Evolutionary conservation across 331 rosid species (phyloP).

Genomic region (Prunus yedoensis): DNA sequence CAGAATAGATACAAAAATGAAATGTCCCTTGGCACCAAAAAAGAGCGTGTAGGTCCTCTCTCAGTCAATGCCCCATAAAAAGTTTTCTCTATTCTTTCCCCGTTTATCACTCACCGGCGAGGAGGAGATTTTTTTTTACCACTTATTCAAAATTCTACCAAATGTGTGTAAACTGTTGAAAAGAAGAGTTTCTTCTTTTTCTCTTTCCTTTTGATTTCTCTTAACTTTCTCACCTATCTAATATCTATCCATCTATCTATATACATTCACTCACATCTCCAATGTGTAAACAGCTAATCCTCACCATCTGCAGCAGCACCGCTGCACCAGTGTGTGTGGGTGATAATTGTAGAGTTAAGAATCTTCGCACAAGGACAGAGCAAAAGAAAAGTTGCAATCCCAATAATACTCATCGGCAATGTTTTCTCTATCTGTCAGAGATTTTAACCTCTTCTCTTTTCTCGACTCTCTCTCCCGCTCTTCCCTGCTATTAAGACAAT

Average conservation of each 20-base stretch:
- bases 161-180: neutral
- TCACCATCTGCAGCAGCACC: neutral
- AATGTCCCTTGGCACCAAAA: neutral
- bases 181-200: too few species aligned
- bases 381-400: constrained; percentile 21
- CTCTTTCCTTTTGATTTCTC: neutral
- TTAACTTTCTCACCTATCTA: neutral
- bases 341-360: constrained; percentile 18
- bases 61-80: neutral
- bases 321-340: neutral
- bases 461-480: neutral
- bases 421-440: neutral
- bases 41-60: constrained; percentile 1
- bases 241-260: too few species aligned
- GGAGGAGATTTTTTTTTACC: neutral
- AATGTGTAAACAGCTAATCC: constrained; percentile 26
- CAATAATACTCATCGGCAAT: constrained; percentile 10
- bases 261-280: neutral
- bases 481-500: neutral
- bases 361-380: constrained; percentile 6
- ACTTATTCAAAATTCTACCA: neutral
- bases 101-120: neutral
- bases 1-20: neutral
- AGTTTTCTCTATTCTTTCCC: neutral
- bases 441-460: constrained; percentile 12